Conservation (phyloP, 768 basidiomycete species). For the Phaeotremella fagi region DNA sequence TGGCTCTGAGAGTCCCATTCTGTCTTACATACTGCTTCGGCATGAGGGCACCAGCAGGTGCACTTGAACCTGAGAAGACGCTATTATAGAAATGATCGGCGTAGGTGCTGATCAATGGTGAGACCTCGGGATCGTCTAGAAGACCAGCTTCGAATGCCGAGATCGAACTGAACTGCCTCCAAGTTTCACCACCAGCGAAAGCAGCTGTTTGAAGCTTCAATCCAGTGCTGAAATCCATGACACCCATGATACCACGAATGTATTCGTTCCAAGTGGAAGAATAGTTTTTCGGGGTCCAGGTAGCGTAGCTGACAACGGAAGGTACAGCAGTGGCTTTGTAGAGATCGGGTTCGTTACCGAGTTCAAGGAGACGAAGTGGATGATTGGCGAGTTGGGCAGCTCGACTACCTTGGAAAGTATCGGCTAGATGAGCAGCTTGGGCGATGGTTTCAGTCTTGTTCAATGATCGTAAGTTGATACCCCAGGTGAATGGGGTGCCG, state of each 20-base stretch:
- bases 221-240: too few relatives aligned
- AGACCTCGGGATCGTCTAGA: background rate
- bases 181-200: slow-evolving; percentile 5
- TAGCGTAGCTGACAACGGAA: too few relatives aligned
- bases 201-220: too few relatives aligned
- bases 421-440: background rate
- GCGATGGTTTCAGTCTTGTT: slow-evolving; percentile 16
- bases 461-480: slow-evolving; percentile 2
- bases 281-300: slow-evolving; percentile 11
- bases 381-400: background rate
- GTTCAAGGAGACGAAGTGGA: slow-evolving; percentile 7
- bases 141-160: slow-evolving; percentile 13
- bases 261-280: slow-evolving; percentile 6
- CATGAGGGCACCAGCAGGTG: slow-evolving; percentile 14
- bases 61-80: slow-evolving; percentile 1
- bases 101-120: background rate
- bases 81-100: slow-evolving; percentile 7
- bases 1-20: slow-evolving; percentile 2
- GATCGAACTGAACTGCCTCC: slow-evolving; percentile 1
- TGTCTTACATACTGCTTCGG: slow-evolving; percentile 5
- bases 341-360: slow-evolving; percentile 24
- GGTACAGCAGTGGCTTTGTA: too few relatives aligned
- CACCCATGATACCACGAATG: background rate
- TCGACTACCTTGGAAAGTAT: slow-evolving; percentile 5
- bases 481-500: slow-evolving; percentile 16